These are phyloP conservation scores for Candida adriatica DNA, from an alignment of 805 yeast species.

Conservation along the genomic window DNA sequence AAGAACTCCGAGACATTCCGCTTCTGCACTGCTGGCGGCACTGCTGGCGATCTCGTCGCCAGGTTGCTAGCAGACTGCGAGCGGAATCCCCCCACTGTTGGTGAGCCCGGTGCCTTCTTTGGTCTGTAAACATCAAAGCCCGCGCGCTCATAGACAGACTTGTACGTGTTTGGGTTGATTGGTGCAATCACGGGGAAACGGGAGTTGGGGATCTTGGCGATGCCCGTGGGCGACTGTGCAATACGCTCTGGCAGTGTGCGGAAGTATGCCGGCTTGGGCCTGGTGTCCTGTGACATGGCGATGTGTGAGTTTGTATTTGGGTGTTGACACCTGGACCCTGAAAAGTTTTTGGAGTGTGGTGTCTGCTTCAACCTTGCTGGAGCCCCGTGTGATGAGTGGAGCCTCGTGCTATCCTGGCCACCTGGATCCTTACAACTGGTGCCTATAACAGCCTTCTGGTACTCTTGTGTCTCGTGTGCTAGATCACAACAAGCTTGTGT, in stretches of 20 bases:
- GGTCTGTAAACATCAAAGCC: slow-evolving; percentile 60
- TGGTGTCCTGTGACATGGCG: slow-evolving; percentile 1
- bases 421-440: too few relatives aligned
- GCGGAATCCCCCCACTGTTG: slow-evolving; percentile 4
- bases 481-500: too few relatives aligned
- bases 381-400: too few relatives aligned
- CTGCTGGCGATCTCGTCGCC: neutral
- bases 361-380: too few relatives aligned
- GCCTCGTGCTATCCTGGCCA: too few relatives aligned
- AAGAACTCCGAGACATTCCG: slow-evolving; percentile 17
- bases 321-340: too few relatives aligned
- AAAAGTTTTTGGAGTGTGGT: too few relatives aligned
- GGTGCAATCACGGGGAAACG: slow-evolving; percentile 67
- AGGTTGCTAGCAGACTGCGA: slow-evolving; percentile 12
- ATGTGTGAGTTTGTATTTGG: too few relatives aligned
- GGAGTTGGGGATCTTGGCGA: slow-evolving; percentile 28
- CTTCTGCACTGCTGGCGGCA: slow-evolving; percentile 3
- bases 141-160: slow-evolving; percentile 74
- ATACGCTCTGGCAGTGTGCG: slow-evolving; percentile 22
- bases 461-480: too few relatives aligned
- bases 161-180: slow-evolving; percentile 39
- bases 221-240: slow-evolving; percentile 21
- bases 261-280: slow-evolving; percentile 20
- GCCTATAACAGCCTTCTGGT: too few relatives aligned
- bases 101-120: slow-evolving; percentile 2